phyloP scores from a whole-genome alignment of 176 grass and related monocot species.

The Oryza australiensis region DNA sequence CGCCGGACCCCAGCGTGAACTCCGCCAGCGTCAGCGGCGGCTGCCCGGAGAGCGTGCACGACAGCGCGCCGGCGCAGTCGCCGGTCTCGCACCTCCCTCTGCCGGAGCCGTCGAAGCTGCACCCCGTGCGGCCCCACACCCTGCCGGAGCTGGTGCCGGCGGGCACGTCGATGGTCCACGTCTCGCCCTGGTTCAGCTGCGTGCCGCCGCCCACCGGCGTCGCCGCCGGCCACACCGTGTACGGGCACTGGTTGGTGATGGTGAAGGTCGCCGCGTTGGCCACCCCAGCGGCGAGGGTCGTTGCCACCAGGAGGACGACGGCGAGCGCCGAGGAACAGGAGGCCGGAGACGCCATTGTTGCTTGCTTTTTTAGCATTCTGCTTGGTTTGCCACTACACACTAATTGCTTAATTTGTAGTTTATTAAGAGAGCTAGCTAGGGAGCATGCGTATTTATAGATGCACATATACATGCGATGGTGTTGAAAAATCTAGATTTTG shows the following conservation, averaged over 20 bases:
- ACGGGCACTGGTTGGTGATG: constrained; percentile 52
- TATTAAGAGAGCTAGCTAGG: too few species aligned
- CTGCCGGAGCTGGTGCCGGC: background rate
- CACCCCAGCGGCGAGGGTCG: background rate
- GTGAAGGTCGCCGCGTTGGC: constrained; percentile 34
- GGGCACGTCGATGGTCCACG: background rate
- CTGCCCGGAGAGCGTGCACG: constrained; percentile 2
- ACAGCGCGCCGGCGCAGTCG: background rate
- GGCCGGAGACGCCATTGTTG: constrained; percentile 25
- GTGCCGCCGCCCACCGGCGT: background rate
- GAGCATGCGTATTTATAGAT: too few species aligned
- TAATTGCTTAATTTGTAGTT: too few species aligned
- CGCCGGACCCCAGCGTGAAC: background rate
- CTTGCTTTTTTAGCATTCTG: too few species aligned
- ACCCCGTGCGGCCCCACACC: constrained; percentile 15
- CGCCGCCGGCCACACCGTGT: constrained; percentile 50
- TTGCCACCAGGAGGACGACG: background rate
- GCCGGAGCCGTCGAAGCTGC: background rate
- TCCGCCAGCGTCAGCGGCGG: constrained; percentile 28
- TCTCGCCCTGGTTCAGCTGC: background rate
- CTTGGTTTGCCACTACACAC: too few species aligned
- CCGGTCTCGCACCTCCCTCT: background rate
- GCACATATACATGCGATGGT: too few species aligned
- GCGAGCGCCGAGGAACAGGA: background rate
- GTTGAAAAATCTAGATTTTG: too few species aligned